A percentile compares a stretch with the other conserved stretches of the same genome.
Conservation (phyloP, 805 yeast species). For the Candida peoriensis region DNA sequence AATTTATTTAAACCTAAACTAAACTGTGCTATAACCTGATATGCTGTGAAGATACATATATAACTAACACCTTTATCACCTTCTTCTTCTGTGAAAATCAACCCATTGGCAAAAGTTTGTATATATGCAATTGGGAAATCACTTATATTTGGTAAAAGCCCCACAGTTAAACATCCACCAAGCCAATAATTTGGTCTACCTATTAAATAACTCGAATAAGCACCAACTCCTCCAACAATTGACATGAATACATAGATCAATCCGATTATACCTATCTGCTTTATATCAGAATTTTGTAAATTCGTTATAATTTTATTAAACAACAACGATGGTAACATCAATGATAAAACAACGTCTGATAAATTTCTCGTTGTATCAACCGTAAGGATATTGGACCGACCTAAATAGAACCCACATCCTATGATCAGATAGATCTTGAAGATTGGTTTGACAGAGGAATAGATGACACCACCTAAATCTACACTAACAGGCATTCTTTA, state of each 20-base stretch:
- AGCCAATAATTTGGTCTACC: conserved; percentile 56
- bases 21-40: conserved; percentile 58
- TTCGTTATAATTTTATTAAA: conserved; percentile 59
- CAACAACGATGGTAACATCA: conserved; percentile 63
- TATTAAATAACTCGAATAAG: conserved; percentile 21
- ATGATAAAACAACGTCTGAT: conserved; percentile 56
- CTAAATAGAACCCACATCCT: conserved; percentile 57
- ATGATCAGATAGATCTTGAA: conserved; percentile 70
- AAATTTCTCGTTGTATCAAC: conserved; percentile 60
- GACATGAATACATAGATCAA: conserved; percentile 49
- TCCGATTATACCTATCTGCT: conserved; percentile 61
- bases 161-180: conserved; percentile 67
- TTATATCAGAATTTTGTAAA: conserved; percentile 59
- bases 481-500: not conserved
- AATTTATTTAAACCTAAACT: conserved; percentile 71
- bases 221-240: conserved; percentile 42
- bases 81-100: conserved; percentile 47
- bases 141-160: conserved; percentile 68
- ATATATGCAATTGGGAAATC: conserved; percentile 76
- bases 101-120: conserved; percentile 50
- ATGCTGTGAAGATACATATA: conserved; percentile 69
- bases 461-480: conserved; percentile 29
- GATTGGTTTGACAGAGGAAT: conserved; percentile 70
- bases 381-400: conserved; percentile 51
- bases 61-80: conserved; percentile 79